A percentile compares a stretch with the other conserved stretches of the same genome.
Conservation (phyloP, 129 eudicot genomes). For the Pittosporum tobira region DNA sequence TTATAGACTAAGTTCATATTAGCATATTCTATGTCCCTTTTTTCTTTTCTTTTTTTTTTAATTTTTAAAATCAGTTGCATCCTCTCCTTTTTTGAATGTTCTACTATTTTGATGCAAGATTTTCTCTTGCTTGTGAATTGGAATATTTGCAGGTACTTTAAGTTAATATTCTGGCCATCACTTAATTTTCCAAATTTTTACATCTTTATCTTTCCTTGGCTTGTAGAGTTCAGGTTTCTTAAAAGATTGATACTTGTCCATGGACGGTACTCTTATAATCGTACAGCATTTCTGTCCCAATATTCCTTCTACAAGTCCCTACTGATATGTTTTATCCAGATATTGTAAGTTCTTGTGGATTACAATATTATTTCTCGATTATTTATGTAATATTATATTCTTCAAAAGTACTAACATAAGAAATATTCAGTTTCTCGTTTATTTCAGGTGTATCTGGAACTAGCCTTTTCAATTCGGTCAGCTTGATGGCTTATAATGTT, state of each 20-base stretch:
- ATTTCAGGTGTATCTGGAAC: constrained; percentile 95
- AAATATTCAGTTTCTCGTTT: constrained; percentile 71
- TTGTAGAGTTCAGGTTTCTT: constrained; percentile 89
- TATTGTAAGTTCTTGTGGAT: constrained; percentile 53
- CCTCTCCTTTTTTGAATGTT: background rate
- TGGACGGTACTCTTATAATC: constrained; percentile 93
- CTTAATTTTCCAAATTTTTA: constrained; percentile 9
- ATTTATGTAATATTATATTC: constrained; percentile 1
- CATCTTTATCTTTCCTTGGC: constrained; percentile 18
- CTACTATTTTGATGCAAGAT: background rate
- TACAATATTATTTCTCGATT: background rate
- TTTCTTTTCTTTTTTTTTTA: no score
- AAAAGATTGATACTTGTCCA: constrained; percentile 92
- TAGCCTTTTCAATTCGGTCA: constrained; percentile 97
- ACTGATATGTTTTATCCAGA: constrained; percentile 87
- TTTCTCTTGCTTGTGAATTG: background rate
- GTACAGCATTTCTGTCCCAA: constrained; percentile 92
- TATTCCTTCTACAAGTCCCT: constrained; percentile 91
- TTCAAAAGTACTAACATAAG: constrained; percentile 23
- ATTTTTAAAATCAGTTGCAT: background rate
- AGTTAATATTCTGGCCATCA: constrained; percentile 1
- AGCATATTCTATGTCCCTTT: no score
- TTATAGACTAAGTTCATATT: no score
- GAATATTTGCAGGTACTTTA: background rate
- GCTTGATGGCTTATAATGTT: constrained; percentile 97